Evolutionary conservation across 768 basidiomycete genomes (phyloP).

Genomic region (Paxillus ammoniavirescens): DNA sequence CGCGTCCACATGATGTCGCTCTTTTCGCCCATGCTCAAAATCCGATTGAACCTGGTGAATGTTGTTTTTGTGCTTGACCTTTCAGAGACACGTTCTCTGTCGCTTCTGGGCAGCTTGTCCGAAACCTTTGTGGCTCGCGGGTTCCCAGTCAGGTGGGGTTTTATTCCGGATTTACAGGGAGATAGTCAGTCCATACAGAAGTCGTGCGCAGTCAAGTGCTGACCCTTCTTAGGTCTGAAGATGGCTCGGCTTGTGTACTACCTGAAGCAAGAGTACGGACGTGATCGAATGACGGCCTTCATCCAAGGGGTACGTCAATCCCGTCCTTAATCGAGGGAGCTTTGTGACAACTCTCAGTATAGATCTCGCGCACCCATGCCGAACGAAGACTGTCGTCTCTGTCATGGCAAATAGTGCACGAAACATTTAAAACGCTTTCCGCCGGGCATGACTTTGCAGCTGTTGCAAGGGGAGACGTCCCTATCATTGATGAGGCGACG

Average conservation of each 20-base stretch:
- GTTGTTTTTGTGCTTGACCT: conserved; percentile 81
- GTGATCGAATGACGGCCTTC: conserved; percentile 61
- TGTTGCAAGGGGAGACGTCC: conserved; percentile 32
- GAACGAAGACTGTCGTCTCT: conserved; percentile 33
- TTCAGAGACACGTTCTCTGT: conserved; percentile 54
- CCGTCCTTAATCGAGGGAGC: not conserved
- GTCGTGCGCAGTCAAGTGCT: not conserved
- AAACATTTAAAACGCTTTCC: conserved; percentile 39
- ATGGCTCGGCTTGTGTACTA: conserved; percentile 77
- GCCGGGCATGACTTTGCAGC: conserved; percentile 38
- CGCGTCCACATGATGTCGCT: conserved; percentile 44
- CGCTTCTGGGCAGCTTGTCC: conserved; percentile 64
- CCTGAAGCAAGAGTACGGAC: conserved; percentile 59
- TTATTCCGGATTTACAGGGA: conserved; percentile 65
- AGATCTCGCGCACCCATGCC: conserved; percentile 40
- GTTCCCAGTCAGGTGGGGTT: conserved; percentile 80
- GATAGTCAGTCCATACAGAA: conserved; percentile 30
- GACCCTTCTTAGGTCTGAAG: conserved; percentile 43
- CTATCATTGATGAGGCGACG: conserved; percentile 25
- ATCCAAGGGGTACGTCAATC: conserved; percentile 44
- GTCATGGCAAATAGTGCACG: conserved; percentile 43
- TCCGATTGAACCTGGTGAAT: conserved; percentile 82
- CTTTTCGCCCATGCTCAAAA: conserved; percentile 72
- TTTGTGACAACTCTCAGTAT: not conserved
- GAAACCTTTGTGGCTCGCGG: conserved; percentile 68